Conservation (phyloP, 352 stramenopile species). For the Pythium biforme region DNA sequence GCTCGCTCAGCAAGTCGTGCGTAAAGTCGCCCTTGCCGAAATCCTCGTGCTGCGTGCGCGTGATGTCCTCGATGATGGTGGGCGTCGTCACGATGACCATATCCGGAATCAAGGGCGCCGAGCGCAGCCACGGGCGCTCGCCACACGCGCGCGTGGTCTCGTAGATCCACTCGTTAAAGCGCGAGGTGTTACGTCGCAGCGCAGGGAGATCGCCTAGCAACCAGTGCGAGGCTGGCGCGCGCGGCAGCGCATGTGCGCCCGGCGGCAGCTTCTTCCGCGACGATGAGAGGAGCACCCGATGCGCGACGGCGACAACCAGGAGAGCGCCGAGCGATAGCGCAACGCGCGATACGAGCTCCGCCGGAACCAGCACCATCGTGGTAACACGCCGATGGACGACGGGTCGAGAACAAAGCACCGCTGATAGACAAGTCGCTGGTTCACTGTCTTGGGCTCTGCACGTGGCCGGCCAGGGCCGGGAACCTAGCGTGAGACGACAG, state of each 20-base stretch:
- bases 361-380: background rate
- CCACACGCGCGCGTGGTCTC: constrained; percentile 9
- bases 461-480: too few species aligned
- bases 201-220: constrained; percentile 15
- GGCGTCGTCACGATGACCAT: constrained; percentile 21
- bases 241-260: background rate
- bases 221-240: background rate
- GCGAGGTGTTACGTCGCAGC: constrained; percentile 7
- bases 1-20: constrained; percentile 8
- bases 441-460: too few species aligned
- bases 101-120: constrained; percentile 12
- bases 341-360: background rate
- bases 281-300: background rate
- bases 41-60: constrained; percentile 17
- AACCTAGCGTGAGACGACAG: too few species aligned
- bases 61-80: constrained; percentile 22
- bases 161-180: constrained; percentile 16
- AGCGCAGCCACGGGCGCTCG: constrained; percentile 16
- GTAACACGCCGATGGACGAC: too few species aligned
- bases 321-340: constrained; percentile 4
- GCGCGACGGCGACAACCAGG: background rate
- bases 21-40: constrained; percentile 20
- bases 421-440: too few species aligned
- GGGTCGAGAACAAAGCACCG: too few species aligned
- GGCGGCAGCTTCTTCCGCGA: background rate